Percentiles rank a stretch among this genome's conserved stretches.
phyloP scores from a whole-genome alignment of 1,284 basidiomycete species.

The Moesziomyces sp. region DNA sequence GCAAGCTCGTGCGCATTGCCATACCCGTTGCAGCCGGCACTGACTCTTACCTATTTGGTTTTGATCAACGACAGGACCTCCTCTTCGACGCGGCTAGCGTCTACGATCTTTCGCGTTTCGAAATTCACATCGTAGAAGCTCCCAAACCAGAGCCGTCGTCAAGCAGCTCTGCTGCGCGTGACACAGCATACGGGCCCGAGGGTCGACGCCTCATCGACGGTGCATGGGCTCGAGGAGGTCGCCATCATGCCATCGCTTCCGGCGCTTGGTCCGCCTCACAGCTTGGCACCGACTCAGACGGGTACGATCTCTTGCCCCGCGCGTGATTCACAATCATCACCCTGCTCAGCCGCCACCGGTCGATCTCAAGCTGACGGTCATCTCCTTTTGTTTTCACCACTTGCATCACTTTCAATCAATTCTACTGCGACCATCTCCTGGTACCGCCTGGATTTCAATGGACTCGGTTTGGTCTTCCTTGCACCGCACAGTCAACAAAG shows the following conservation, averaged over 20 bases:
- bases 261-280: conserved; percentile 56
- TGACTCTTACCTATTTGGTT: background rate
- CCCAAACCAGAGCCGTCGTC: background rate
- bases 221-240: conserved; percentile 52
- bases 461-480: background rate
- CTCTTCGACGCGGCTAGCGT: conserved; percentile 59
- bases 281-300: conserved; percentile 17
- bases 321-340: conserved; percentile 11
- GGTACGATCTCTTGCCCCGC: conserved; percentile 44
- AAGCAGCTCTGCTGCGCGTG: background rate
- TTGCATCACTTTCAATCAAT: background rate
- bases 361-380: background rate
- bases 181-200: conserved; percentile 5
- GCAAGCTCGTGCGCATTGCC: background rate
- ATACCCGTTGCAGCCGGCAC: background rate
- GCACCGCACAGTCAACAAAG: conserved; percentile 6
- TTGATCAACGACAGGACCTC: conserved; percentile 43
- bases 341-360: background rate
- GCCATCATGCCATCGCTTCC: conserved; percentile 36
- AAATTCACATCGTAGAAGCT: conserved; percentile 56
- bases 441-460: background rate
- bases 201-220: conserved; percentile 34
- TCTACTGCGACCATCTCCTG: background rate
- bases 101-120: conserved; percentile 56
- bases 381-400: background rate